Conservation (phyloP, 192 early-diverging fungal species). For the Entomortierella beljakovae region DNA sequence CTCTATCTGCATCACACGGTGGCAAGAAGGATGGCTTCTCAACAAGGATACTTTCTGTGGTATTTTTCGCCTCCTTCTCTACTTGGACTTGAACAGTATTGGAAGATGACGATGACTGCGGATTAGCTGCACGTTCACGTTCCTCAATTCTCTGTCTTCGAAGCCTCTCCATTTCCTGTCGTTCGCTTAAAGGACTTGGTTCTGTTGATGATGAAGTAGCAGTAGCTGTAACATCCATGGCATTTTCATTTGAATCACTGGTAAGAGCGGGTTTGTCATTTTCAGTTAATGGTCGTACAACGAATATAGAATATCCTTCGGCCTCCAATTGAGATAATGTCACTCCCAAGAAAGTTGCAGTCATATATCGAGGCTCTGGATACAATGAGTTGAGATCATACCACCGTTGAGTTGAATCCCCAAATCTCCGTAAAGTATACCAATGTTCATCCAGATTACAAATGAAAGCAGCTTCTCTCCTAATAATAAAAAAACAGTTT, state of each 20-base stretch:
- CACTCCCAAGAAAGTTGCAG: slow-evolving; percentile 75
- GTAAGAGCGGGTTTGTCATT: neutral
- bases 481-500: slow-evolving; percentile 8
- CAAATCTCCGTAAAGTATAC: slow-evolving; percentile 77
- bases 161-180: slow-evolving; percentile 48
- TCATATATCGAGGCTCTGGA: slow-evolving; percentile 65
- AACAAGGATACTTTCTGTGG: slow-evolving; percentile 12
- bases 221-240: neutral
- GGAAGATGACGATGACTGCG: neutral
- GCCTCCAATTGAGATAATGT: slow-evolving; percentile 60
- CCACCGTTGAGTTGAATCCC: slow-evolving; percentile 71
- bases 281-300: slow-evolving; percentile 35
- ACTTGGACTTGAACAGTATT: slow-evolving; percentile 14
- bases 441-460: slow-evolving; percentile 75
- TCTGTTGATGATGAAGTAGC: neutral
- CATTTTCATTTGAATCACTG: neutral
- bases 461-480: slow-evolving; percentile 72
- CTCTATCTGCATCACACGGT: slow-evolving; percentile 29
- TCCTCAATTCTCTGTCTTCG: slow-evolving; percentile 37
- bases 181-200: slow-evolving; percentile 19
- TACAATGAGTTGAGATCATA: slow-evolving; percentile 79
- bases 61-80: neutral
- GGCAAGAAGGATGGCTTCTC: slow-evolving; percentile 31
- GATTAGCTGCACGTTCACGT: slow-evolving; percentile 19
- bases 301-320: slow-evolving; percentile 60